phyloP scores from a whole-genome alignment of 208 protist genomes.

The Trichomonas vaginalis region DNA sequence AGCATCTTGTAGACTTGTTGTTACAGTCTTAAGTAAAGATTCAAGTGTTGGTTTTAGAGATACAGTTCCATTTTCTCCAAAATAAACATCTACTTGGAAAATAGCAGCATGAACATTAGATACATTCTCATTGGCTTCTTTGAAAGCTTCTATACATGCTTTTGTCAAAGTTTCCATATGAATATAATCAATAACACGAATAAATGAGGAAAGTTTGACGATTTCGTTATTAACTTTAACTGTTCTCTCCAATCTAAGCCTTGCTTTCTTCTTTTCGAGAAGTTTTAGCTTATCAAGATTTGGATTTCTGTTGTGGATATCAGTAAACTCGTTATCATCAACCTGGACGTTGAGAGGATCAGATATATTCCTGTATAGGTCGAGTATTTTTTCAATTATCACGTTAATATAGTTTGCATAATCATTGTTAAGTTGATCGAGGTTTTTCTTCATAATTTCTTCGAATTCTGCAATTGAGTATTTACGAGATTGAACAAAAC shows the following conservation, averaged over 20 bases:
- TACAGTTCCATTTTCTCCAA: neutral
- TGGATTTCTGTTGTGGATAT: neutral
- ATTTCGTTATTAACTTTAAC: neutral
- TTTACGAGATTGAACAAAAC: neutral
- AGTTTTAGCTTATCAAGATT: neutral
- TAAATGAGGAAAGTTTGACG: neutral
- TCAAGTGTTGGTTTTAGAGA: neutral
- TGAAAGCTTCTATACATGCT: neutral
- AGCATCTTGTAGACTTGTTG: neutral
- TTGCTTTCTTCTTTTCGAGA: conserved; percentile 4
- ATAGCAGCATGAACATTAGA: neutral
- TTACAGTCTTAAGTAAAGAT: neutral
- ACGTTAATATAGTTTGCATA: neutral
- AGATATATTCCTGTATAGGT: neutral
- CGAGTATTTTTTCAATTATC: neutral
- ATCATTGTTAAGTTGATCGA: neutral
- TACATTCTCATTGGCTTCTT: neutral
- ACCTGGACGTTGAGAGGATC: neutral
- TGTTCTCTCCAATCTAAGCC: neutral
- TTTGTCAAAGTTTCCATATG: neutral
- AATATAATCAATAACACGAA: neutral
- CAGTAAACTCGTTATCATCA: neutral
- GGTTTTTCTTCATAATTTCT: neutral
- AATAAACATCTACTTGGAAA: conserved; percentile 17
- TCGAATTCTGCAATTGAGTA: neutral